These are phyloP conservation scores for Jamesozyma rosinii DNA, from an alignment of 805 yeast species.

Conservation along the genomic window DNA sequence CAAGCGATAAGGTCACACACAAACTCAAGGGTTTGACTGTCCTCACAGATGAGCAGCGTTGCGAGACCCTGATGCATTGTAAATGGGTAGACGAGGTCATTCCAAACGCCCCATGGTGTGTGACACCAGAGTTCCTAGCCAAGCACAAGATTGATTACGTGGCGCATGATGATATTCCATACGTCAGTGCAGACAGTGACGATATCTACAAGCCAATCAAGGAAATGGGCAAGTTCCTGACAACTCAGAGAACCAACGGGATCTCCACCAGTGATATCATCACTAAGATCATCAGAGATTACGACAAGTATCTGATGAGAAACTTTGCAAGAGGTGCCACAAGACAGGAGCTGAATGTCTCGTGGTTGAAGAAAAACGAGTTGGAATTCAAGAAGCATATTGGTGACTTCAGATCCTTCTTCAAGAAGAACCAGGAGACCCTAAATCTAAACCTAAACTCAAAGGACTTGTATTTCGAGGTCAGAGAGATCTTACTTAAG, in stretches of 20 bases:
- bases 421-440: slow-evolving; percentile 64
- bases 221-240: slow-evolving; percentile 78
- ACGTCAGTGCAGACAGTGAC: slow-evolving; percentile 78
- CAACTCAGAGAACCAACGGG: slow-evolving; percentile 95
- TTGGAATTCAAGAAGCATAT: slow-evolving; percentile 87
- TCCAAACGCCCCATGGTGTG: slow-evolving; percentile 92
- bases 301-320: slow-evolving; percentile 92
- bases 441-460: slow-evolving; percentile 58
- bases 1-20: slow-evolving; percentile 85
- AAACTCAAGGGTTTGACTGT: slow-evolving; percentile 90
- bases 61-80: slow-evolving; percentile 87
- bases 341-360: slow-evolving; percentile 88
- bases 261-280: slow-evolving; percentile 92
- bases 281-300: slow-evolving; percentile 88
- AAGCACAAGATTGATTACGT: slow-evolving; percentile 86
- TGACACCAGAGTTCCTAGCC: slow-evolving; percentile 68
- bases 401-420: slow-evolving; percentile 74
- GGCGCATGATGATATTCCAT: slow-evolving; percentile 96
- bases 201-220: slow-evolving; percentile 92
- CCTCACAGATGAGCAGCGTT: slow-evolving; percentile 74
- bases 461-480: slow-evolving; percentile 75
- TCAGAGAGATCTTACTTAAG: slow-evolving; percentile 53
- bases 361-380: slow-evolving; percentile 96
- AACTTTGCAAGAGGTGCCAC: slow-evolving; percentile 97
- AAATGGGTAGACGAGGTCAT: slow-evolving; percentile 97